A percentile compares a stretch with the other conserved stretches of the same genome.
Evolutionary conservation across 257 asterid genomes (phyloP).

Genomic region (Solanum neorickii): DNA sequence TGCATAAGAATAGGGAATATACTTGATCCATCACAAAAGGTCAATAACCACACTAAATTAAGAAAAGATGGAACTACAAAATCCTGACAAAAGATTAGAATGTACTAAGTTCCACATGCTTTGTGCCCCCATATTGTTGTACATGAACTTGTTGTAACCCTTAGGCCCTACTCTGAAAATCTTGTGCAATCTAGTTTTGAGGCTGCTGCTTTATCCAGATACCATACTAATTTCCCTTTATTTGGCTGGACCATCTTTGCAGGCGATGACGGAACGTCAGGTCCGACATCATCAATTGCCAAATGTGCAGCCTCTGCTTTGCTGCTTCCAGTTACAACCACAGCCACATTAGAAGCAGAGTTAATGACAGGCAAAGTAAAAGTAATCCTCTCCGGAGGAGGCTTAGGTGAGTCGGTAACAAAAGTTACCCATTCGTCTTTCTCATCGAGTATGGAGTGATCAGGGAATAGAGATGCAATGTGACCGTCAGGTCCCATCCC

Average conservation of each 20-base stretch:
- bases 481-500: conserved; percentile 64
- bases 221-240: conserved; percentile 70
- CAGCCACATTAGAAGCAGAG: conserved; percentile 47
- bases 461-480: conserved; percentile 51
- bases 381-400: conserved; percentile 65
- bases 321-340: conserved; percentile 32
- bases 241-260: conserved; percentile 57
- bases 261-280: conserved; percentile 34
- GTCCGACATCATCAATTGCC: conserved; percentile 32
- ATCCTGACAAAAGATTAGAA: not conserved
- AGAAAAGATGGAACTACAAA: not conserved
- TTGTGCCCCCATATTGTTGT: not conserved
- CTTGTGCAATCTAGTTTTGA: conserved; percentile 38
- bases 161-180: conserved; percentile 23
- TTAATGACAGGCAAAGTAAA: conserved; percentile 55
- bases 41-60: not conserved
- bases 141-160: not conserved
- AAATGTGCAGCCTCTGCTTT: conserved; percentile 43
- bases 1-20: not conserved
- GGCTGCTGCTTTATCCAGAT: conserved; percentile 62
- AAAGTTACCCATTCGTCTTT: conserved; percentile 53
- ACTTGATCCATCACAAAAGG: not conserved
- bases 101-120: not conserved
- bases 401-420: conserved; percentile 48
- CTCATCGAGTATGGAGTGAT: conserved; percentile 23